A percentile compares a stretch with the other conserved stretches of the same genome.
These are phyloP conservation scores for Pleurotus citrinopileatus DNA, from an alignment of 768 basidiomycete species.

Conservation along the genomic window DNA sequence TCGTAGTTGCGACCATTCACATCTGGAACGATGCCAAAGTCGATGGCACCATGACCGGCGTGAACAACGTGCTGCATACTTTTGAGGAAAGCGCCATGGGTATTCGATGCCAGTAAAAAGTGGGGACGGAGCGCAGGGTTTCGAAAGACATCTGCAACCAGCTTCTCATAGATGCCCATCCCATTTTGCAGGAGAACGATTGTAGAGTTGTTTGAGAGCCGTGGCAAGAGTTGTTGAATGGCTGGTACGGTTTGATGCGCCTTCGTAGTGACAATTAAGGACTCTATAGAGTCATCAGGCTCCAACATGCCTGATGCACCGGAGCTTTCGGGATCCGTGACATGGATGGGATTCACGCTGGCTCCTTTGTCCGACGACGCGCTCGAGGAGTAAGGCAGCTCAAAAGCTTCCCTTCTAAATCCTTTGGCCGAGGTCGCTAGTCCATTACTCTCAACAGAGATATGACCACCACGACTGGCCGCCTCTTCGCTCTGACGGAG, in stretches of 20 bases:
- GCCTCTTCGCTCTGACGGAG: slow-evolving; percentile 32
- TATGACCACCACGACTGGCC: slow-evolving; percentile 26
- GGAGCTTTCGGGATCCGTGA: slow-evolving; percentile 6
- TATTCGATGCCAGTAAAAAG: slow-evolving; percentile 81
- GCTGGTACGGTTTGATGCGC: slow-evolving; percentile 62
- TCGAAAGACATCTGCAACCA: slow-evolving; percentile 65
- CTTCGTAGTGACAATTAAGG: slow-evolving; percentile 82
- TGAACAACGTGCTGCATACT: slow-evolving; percentile 58
- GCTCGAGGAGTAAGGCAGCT: slow-evolving; percentile 11
- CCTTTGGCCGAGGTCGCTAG: slow-evolving; percentile 34
- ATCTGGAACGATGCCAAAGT: slow-evolving; percentile 48
- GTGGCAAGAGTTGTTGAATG: slow-evolving; percentile 54
- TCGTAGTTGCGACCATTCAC: slow-evolving; percentile 8
- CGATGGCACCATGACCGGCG: slow-evolving; percentile 63
- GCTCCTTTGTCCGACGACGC: neutral
- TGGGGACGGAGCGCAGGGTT: slow-evolving; percentile 74
- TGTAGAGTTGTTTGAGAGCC: slow-evolving; percentile 66
- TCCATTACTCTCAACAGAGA: slow-evolving; percentile 53
- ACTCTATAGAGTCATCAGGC: slow-evolving; percentile 48
- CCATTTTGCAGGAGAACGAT: slow-evolving; percentile 95
- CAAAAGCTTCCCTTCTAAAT: slow-evolving; percentile 50
- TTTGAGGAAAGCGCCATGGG: slow-evolving; percentile 72
- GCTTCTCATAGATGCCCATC: slow-evolving; percentile 80
- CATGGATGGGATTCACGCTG: neutral
- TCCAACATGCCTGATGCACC: slow-evolving; percentile 7